phyloP scores from a whole-genome alignment of 306 rosid genomes.

The Mimosa bimucronata region DNA sequence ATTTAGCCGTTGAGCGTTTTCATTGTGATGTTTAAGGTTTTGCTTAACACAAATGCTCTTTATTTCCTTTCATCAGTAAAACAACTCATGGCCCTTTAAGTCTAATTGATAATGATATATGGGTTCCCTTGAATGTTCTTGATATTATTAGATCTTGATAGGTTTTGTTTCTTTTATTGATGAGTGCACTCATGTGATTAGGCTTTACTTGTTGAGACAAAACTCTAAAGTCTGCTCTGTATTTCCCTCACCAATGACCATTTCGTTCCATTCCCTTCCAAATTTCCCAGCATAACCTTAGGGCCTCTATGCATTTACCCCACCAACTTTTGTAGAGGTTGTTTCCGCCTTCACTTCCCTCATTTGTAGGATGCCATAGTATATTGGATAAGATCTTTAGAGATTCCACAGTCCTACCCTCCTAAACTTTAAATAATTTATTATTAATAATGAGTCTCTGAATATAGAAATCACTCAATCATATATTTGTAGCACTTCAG shows the following conservation, averaged over 20 bases:
- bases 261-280: not conserved
- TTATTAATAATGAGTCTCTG: not conserved
- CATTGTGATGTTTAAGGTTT: not conserved
- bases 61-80: not conserved
- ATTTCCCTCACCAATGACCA: not conserved
- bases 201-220: not conserved
- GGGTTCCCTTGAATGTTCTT: slow-evolving; percentile 1
- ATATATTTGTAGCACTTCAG: not conserved
- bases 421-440: not conserved
- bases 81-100: not conserved
- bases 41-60: not conserved
- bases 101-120: not conserved
- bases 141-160: not conserved
- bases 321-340: not conserved
- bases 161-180: not conserved
- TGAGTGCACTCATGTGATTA: not conserved
- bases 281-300: not conserved
- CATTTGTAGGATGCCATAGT: not conserved
- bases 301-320: not conserved
- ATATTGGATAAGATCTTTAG: not conserved
- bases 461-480: not conserved
- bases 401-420: not conserved
- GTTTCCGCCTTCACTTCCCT: not conserved
- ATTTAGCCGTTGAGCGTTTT: not conserved
- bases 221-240: not conserved